Base-by-base conservation (phyloP, 768 basidiomycete genomes). In the Amanita rimosa region DNA sequence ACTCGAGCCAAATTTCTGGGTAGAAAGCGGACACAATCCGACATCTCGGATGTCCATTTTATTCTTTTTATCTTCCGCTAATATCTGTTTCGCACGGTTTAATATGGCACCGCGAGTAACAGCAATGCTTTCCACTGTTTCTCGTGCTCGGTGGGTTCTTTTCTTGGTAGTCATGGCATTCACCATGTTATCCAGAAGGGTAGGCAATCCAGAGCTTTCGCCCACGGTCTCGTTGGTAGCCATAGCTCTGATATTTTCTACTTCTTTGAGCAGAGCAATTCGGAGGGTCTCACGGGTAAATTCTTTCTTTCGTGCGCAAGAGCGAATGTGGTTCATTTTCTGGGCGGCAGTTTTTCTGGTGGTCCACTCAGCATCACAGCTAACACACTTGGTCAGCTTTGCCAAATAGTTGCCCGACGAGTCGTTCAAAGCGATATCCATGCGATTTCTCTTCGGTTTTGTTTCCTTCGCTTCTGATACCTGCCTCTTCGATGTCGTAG, bases 331-430 rank as follows among this genome's bases (percentile, higher is more conserved):
- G 2, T 69, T 54, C 58, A 75, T 62, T 61, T 92, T 92, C 57
- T 82, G 78, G 14, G 63, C 53, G 9, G 65, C 65, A 3, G 74
- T 74, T 60, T 92, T 92, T 47, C 74, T 71, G 10, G 76, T 65
- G 3, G 84, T 90, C 88, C 88, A 91, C 1, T 62, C 62, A 11
- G 72, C 58, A 19, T 78, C 75, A 54, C 87, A 90, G 33, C 73
- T 70, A 38, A 87, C 67, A 55, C 87, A 90, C 55, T 67, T 76
- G 9, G 64, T 60, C 1, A 89, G 58, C 21, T 59, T 71, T 1
- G 59, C 58, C 4, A 86, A 58, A 21, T 82, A 68, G 3, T 62
- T 48, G 37, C 75, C 71, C 0, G 75, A 61, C 51, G 81, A 67
- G 41, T 71, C 68, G 11, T 57, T 57, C 0, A 59, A 50, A 44